A percentile compares a stretch with the other conserved stretches of the same genome.
Evolutionary conservation across 139 green algal species (phyloP).

Genomic region (Micractinium sp.): DNA sequence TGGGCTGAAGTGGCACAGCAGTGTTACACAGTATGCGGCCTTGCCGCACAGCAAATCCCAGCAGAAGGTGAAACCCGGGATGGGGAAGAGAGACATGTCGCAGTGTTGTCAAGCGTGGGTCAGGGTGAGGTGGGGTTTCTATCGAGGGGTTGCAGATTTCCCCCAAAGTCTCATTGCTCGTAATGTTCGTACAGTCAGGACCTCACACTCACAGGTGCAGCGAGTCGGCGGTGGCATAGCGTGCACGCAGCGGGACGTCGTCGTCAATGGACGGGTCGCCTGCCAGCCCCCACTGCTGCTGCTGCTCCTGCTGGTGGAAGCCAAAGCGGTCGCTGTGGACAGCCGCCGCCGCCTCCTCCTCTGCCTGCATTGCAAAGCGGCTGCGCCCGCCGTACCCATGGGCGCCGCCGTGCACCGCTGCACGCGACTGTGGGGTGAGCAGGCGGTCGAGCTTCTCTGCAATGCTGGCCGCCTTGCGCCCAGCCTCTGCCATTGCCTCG

Average conservation of each 20-base stretch:
- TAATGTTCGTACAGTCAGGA: too few species aligned
- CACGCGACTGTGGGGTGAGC: conserved; percentile 1
- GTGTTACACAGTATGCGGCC: too few species aligned
- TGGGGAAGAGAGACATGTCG: too few species aligned
- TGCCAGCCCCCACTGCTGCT: not conserved
- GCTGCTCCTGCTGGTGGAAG: not conserved
- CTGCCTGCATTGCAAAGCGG: conserved; percentile 1
- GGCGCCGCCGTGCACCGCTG: not conserved
- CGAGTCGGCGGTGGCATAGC: not conserved
- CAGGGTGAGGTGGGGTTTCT: too few species aligned
- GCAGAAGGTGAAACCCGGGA: too few species aligned
- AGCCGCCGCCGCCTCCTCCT: not conserved
- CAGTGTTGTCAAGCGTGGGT: too few species aligned
- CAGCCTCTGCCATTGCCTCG: conserved; percentile 25
- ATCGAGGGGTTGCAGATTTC: too few species aligned
- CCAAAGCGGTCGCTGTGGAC: not conserved
- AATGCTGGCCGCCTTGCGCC: conserved; percentile 31
- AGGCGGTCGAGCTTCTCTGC: conserved; percentile 19
- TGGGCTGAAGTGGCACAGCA: too few species aligned
- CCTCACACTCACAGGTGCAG: not conserved
- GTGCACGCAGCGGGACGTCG: conserved; percentile 19
- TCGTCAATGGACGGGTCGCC: not conserved
- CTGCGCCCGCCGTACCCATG: not conserved
- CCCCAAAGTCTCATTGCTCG: too few species aligned
- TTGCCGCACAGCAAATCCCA: too few species aligned